A percentile compares a stretch with the other conserved stretches of the same genome.
Conservation (phyloP, 106 monocot species). For the Triglochin maritima region DNA sequence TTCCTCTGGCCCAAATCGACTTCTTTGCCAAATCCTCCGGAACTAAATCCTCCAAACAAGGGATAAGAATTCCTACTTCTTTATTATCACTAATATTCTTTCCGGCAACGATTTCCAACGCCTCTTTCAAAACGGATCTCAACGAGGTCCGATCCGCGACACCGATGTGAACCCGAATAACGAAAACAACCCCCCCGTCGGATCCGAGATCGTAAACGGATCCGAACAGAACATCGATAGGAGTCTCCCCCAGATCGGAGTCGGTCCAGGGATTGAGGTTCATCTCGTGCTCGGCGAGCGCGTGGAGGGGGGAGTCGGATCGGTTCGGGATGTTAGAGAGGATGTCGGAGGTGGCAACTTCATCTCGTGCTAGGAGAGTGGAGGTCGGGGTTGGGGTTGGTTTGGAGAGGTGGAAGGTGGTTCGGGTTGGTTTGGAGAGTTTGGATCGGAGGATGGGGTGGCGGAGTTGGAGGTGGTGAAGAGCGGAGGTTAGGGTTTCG, state of each 20-base stretch:
- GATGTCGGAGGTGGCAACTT: conserved; percentile 9
- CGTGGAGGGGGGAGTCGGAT: conserved; percentile 8
- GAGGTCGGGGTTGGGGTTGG: conserved; percentile 7
- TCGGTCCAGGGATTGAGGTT: conserved; percentile 19
- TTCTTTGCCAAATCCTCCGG: conserved; percentile 4
- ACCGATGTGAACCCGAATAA: conserved; percentile 13
- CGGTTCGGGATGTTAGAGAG: conserved; percentile 2
- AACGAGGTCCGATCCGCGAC: conserved; percentile 15
- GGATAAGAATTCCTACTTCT: neutral
- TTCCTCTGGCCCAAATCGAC: conserved; percentile 27
- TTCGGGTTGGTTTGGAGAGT: neutral
- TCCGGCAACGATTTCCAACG: neutral
- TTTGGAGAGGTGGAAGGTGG: neutral
- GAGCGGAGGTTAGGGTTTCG: neutral
- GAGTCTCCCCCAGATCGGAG: neutral
- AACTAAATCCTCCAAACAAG: conserved; percentile 16
- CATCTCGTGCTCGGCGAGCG: conserved; percentile 22
- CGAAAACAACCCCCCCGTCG: neutral
- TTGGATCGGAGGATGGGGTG: conserved; percentile 17
- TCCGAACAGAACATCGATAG: conserved; percentile 4
- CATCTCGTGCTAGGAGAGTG: conserved; percentile 3
- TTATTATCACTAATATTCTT: neutral
- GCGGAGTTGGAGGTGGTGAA: conserved; percentile 7
- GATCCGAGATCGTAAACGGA: conserved; percentile 7
- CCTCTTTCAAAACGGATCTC: neutral